phyloP scores from a whole-genome alignment of 306 rosid species.

The Lupinus albus region DNA sequence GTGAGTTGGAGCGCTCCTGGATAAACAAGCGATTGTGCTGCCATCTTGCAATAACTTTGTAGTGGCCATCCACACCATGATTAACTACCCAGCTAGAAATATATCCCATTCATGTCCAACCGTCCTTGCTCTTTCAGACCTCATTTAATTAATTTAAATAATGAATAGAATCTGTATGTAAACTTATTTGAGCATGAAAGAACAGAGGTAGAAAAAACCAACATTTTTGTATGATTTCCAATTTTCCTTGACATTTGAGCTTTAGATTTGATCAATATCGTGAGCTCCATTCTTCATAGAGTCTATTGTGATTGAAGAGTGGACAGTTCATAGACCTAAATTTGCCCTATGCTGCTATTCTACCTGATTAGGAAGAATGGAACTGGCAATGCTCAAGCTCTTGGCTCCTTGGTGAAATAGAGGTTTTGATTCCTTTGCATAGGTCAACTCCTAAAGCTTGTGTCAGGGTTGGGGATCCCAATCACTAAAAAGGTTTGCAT shows the following conservation, averaged over 20 bases:
- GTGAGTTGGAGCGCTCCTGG: no score
- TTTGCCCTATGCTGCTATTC: not conserved
- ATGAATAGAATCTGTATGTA: not conserved
- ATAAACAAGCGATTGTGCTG: no score
- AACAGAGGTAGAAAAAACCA: not conserved
- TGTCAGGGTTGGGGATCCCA: no score
- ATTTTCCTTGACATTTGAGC: not conserved
- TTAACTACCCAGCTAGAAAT: not conserved
- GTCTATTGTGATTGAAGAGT: not conserved
- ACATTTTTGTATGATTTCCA: not conserved
- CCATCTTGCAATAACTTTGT: no score
- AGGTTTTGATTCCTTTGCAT: not conserved
- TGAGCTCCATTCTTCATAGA: not conserved
- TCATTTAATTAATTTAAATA: not conserved
- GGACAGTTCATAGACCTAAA: not conserved
- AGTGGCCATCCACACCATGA: no score
- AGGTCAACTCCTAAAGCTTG: constrained; percentile 8
- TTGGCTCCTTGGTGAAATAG: not conserved
- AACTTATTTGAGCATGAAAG: not conserved
- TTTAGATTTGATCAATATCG: not conserved
- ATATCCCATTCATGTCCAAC: not conserved
- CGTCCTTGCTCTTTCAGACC: not conserved
- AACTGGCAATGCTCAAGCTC: not conserved
- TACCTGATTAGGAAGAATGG: not conserved
- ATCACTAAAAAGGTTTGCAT: no score